Evolutionary conservation across 257 asterid species (phyloP).

Genomic region (Eustoma russellianum): DNA sequence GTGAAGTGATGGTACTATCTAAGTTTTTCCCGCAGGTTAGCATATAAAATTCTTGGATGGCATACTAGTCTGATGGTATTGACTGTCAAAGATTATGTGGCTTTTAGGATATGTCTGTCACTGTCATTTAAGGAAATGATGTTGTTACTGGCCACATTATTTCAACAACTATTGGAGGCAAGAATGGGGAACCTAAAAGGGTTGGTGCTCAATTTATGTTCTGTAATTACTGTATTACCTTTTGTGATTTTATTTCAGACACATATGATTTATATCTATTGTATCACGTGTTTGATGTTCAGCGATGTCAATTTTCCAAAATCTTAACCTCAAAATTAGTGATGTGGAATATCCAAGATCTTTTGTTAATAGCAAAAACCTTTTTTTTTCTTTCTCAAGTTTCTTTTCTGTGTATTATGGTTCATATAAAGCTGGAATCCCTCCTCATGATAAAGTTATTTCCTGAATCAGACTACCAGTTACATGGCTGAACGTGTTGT

Average conservation of each 20-base stretch:
- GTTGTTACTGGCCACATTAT: slow-evolving; percentile 73
- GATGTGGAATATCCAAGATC: background rate
- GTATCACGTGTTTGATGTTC: background rate
- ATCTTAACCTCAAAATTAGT: background rate
- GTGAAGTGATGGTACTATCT: no score
- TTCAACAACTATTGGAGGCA: slow-evolving; percentile 77
- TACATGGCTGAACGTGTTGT: slow-evolving; percentile 98
- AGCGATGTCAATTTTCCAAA: no score
- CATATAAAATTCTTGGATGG: background rate
- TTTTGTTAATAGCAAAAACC: no score
- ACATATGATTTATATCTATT: background rate
- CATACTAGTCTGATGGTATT: background rate
- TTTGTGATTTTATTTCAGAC: background rate
- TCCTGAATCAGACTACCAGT: slow-evolving; percentile 75
- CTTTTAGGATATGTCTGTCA: slow-evolving; percentile 58
- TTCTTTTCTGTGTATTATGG: background rate
- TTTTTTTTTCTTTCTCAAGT: no score
- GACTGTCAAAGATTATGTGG: slow-evolving; percentile 6
- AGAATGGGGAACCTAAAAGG: slow-evolving; percentile 83
- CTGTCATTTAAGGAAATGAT: slow-evolving; percentile 49
- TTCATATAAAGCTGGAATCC: background rate
- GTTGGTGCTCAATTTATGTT: slow-evolving; percentile 25
- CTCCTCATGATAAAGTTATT: slow-evolving; percentile 1
- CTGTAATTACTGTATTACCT: no score
- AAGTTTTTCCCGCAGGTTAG: no score